Conservation (phyloP, 257 asterid genomes). For the Primulina huaijiensis region DNA sequence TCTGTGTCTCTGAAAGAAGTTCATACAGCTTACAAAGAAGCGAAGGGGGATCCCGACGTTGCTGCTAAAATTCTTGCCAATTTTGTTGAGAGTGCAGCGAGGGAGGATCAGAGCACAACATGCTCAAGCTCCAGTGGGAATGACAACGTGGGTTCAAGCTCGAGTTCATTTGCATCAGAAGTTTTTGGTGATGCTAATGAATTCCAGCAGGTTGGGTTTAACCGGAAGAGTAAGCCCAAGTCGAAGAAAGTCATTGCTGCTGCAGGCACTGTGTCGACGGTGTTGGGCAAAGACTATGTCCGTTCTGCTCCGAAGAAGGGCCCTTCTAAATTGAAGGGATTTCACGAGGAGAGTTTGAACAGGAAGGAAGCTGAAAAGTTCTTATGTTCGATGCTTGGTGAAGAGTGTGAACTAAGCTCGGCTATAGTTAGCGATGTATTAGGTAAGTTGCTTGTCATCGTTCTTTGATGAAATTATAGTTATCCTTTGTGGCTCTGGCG, state of each 20-base stretch:
- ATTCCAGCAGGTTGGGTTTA: conserved; percentile 34
- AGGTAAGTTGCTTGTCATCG: conserved; percentile 50
- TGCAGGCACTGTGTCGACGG: conserved; percentile 67
- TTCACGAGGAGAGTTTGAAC: conserved; percentile 42
- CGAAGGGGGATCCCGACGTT: conserved; percentile 41
- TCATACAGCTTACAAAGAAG: conserved; percentile 42
- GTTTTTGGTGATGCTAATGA: conserved; percentile 33
- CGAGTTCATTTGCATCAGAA: conserved; percentile 49
- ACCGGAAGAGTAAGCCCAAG: conserved; percentile 44
- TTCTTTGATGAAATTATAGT: conserved; percentile 7
- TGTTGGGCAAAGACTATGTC: conserved; percentile 82
- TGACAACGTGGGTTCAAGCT: conserved; percentile 52
- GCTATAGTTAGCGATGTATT: conserved; percentile 75
- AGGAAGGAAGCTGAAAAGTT: conserved; percentile 72
- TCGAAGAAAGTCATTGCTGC: conserved; percentile 65
- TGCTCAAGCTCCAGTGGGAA: conserved; percentile 62
- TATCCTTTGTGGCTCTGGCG: not conserved
- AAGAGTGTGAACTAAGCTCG: conserved; percentile 59
- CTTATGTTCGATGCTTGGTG: conserved; percentile 80
- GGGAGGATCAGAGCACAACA: conserved; percentile 71
- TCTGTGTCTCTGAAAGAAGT: conserved; percentile 55
- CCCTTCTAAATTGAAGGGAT: conserved; percentile 38
- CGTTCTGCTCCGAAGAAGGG: conserved; percentile 64
- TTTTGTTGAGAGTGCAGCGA: conserved; percentile 27
- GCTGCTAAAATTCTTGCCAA: conserved; percentile 47